Evolutionary conservation across 257 asterid genomes (phyloP).

Genomic region (Forsythia suspensa): DNA sequence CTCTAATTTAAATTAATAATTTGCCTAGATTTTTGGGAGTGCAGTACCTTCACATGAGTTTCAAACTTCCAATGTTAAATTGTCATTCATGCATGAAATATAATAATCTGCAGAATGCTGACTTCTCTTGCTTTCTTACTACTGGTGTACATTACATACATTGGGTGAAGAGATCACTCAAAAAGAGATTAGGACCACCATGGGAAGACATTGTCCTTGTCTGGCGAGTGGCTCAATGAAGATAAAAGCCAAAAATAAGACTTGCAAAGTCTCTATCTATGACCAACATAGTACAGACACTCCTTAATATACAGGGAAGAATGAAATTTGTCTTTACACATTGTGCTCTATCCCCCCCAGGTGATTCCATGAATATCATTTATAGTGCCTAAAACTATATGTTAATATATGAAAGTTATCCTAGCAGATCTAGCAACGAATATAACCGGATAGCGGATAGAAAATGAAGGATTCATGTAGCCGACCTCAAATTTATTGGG

Average conservation of each 20-base stretch:
- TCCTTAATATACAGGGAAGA: not conserved
- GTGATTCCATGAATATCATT: too few relatives aligned
- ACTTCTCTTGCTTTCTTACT: conserved; percentile 26
- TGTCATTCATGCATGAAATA: conserved; percentile 27
- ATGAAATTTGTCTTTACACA: not conserved
- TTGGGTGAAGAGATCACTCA: conserved; percentile 10
- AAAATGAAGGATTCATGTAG: not conserved
- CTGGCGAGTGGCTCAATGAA: conserved; percentile 69
- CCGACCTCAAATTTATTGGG: not conserved
- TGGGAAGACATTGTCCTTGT: conserved; percentile 29
- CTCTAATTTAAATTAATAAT: conserved; percentile 13
- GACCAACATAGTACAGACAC: conserved; percentile 35
- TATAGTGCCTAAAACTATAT: too few relatives aligned
- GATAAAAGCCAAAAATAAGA: conserved; percentile 35
- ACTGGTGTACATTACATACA: conserved; percentile 8
- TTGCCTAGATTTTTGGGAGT: conserved; percentile 28
- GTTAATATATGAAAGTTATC: too few relatives aligned
- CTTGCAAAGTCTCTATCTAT: conserved; percentile 32
- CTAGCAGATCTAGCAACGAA: not conserved
- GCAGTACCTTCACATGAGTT: conserved; percentile 46
- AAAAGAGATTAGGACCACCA: conserved; percentile 28
- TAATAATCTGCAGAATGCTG: conserved; percentile 22
- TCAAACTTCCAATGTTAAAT: conserved; percentile 30
- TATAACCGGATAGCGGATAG: not conserved
- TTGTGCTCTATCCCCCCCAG: not conserved